phyloP scores from a whole-genome alignment of 2,329 filamentous ascomycete genomes.

The Ceratocystis alfenasii region DNA sequence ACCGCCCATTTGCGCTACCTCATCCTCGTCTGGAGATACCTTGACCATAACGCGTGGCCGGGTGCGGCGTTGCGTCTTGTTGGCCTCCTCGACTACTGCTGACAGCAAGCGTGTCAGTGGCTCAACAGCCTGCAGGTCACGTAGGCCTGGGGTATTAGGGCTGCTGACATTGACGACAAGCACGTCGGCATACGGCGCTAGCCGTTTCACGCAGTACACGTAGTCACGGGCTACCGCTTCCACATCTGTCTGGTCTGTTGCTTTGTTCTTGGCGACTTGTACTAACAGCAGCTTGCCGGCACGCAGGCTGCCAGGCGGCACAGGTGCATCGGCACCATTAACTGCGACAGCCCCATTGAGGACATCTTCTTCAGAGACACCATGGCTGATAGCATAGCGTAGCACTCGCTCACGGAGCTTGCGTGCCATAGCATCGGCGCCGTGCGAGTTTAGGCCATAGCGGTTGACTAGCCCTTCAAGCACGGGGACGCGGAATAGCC shows the following conservation, averaged over 20 bases:
- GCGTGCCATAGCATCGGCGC: conserved; percentile 75
- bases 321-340: conserved; percentile 44
- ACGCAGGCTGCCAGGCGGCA: conserved; percentile 70
- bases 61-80: conserved; percentile 53
- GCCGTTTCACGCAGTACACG: conserved; percentile 71
- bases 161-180: conserved; percentile 97
- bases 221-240: conserved; percentile 70
- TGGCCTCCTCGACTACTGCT: conserved; percentile 71
- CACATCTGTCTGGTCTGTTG: conserved; percentile 73
- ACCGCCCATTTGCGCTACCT: conserved; percentile 68
- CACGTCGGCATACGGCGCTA: conserved; percentile 84
- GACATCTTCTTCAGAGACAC: conserved; percentile 59
- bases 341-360: conserved; percentile 46
- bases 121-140: conserved; percentile 72
- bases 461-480: conserved; percentile 87
- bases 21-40: conserved; percentile 90
- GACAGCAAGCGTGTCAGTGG: conserved; percentile 69
- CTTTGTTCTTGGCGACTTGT: conserved; percentile 95
- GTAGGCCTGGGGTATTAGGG: conserved; percentile 85
- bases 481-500: conserved; percentile 74
- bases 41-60: conserved; percentile 85
- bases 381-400: conserved; percentile 59
- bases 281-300: conserved; percentile 71
- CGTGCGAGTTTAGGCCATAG: conserved; percentile 86
- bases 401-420: conserved; percentile 66